Base-by-base conservation (phyloP, 2,329 filamentous ascomycete species). In the Aspergillus sp. region DNA sequence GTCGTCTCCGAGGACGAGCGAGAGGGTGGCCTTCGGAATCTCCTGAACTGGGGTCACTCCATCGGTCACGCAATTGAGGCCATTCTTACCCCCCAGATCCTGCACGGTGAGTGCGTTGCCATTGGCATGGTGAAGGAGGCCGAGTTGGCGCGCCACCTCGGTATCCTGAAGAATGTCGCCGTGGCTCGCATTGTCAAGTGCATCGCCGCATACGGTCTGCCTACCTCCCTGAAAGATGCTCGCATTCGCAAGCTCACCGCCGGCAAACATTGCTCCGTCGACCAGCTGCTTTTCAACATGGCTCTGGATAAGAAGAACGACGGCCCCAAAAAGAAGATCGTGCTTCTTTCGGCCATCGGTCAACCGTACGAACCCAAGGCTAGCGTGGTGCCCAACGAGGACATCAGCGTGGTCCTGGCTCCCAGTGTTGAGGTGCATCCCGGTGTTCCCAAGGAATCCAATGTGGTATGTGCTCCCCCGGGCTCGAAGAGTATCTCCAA, bases 111-210 rank as follows among this genome's bases (percentile, higher is more conserved):
- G 70, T 91, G 89, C 57, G 93, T 99, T 10, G 90, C 94, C 19
- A 95, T 99, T 61, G 94, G 94, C 22, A 99, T 99, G 94, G 89
- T 97, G 54, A 96, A 95, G 70, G 94, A 99, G 73, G 94, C 93
- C 10, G 94, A 97, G 71, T 78, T 99, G 50, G 90, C 94, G 20
- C 87, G 94, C 51, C 89, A 92, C 70, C 80, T 99, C 1, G 94
- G 94, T 38, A 81, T 95, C 16, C 77, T 99, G 26, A 86, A 87
- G 47, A 90, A 90, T 5, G 89, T 88, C 50, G 94, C 93, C 30
- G 92, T 99, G 11, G 89, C 94, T 9, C 86, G 94, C 51, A 78
- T 99, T 47, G 84, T 87, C 50, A 97, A 97, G 73, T 97, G 92
- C 74, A 90, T 99, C 61, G 83, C 90, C n/a, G 92, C 89, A 71